Percentiles rank a stretch among this genome's conserved stretches.
Conservation (phyloP, 164 flowering plant species). For the Aristolochia californica region DNA sequence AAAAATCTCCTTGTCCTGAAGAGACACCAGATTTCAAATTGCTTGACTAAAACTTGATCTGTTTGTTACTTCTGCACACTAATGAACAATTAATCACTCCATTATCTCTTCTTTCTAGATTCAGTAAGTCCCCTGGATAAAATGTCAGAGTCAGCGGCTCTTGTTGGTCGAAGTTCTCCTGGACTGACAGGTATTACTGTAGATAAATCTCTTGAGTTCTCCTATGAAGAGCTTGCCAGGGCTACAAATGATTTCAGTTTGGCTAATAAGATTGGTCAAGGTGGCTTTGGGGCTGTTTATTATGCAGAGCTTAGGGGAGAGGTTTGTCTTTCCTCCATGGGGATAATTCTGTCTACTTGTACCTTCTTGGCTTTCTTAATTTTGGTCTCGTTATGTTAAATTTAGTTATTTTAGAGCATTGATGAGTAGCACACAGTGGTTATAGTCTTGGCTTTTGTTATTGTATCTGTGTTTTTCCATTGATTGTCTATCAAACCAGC, state of each 20-base stretch:
- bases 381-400: too few species aligned
- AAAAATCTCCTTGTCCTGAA: too few species aligned
- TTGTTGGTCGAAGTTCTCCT: slow-evolving; percentile 25
- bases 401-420: too few species aligned
- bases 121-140: slow-evolving; percentile 16
- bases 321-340: slow-evolving; percentile 23
- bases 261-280: slow-evolving; percentile 77
- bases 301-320: slow-evolving; percentile 93
- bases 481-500: too few species aligned
- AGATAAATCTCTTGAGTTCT: slow-evolving; percentile 82
- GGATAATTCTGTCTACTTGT: not conserved
- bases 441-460: too few species aligned
- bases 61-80: not conserved
- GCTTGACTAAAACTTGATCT: too few species aligned
- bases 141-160: slow-evolving; percentile 18
- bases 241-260: slow-evolving; percentile 70
- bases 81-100: not conserved
- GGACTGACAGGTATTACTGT: slow-evolving; percentile 55
- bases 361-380: not conserved
- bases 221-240: slow-evolving; percentile 81
- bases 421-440: too few species aligned
- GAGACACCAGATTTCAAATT: too few species aligned
- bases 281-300: slow-evolving; percentile 91
- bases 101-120: slow-evolving; percentile 10
- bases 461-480: too few species aligned